Percentiles rank a stretch among this genome's conserved stretches.
Evolutionary conservation across 1,139 yeast genomes (phyloP).

Genomic region (Hansenula sp.): DNA sequence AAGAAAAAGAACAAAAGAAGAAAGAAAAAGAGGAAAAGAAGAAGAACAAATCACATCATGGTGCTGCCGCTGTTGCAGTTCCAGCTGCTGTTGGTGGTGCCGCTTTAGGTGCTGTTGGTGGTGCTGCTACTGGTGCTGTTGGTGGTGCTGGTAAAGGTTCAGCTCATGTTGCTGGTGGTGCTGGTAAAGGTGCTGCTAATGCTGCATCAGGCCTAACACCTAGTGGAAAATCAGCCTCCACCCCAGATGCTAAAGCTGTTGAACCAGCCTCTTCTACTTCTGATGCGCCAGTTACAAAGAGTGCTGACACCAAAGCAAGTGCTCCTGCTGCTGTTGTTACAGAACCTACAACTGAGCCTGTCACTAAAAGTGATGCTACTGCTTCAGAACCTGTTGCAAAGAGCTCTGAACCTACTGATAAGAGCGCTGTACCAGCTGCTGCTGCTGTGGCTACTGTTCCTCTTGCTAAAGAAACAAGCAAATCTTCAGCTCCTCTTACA

Average conservation of each 20-base stretch:
- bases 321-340: conserved; percentile 3
- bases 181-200: conserved; percentile 4
- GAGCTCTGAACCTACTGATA: conserved; percentile 6
- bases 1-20: conserved; percentile 1
- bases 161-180: background rate
- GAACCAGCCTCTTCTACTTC: conserved; percentile 2
- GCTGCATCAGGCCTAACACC: conserved; percentile 5
- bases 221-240: background rate
- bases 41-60: conserved; percentile 6
- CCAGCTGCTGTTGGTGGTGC: conserved; percentile 5
- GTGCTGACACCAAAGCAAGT: conserved; percentile 1
- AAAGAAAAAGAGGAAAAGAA: conserved; percentile 3
- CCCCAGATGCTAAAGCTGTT: conserved; percentile 1
- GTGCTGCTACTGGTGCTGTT: background rate
- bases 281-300: conserved; percentile 4
- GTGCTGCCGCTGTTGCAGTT: conserved; percentile 5
- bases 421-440: conserved; percentile 3
- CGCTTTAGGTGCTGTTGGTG: background rate
- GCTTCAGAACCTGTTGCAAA: conserved; percentile 5
- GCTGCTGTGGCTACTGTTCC: conserved; percentile 4
- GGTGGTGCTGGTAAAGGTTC: background rate
- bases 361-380: background rate
- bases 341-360: conserved; percentile 6
- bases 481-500: background rate
- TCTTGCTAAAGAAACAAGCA: background rate